Percentiles rank a stretch among this genome's conserved stretches.
These are phyloP conservation scores for Trichoderma gamsii DNA, from an alignment of 495 filamentous ascomycete genomes.

Conservation along the genomic window DNA sequence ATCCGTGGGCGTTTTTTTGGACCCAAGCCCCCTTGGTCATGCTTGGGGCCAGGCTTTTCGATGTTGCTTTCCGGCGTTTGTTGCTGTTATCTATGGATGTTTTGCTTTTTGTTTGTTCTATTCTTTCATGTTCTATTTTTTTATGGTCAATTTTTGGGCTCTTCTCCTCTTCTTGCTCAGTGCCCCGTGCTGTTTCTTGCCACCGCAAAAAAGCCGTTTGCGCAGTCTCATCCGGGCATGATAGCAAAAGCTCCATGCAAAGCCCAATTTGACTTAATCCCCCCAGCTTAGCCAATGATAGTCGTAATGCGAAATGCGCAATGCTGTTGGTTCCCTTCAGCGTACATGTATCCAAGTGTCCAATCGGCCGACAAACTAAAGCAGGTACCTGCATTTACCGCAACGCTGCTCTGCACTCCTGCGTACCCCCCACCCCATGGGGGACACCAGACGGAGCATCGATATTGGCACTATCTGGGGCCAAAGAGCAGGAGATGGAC, in stretches of 20 bases:
- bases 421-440: slow-evolving; percentile 5
- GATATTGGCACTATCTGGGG: neutral
- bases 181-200: no score
- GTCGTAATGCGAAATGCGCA: no score
- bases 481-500: no score
- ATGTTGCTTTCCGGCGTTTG: neutral
- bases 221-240: no score
- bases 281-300: no score
- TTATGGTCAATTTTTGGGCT: no score
- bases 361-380: neutral
- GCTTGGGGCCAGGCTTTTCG: neutral
- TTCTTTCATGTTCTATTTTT: neutral
- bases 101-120: neutral
- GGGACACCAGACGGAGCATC: slow-evolving; percentile 10
- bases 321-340: neutral
- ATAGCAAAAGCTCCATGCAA: no score
- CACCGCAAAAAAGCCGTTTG: no score
- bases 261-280: no score
- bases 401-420: neutral
- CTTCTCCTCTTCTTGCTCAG: no score
- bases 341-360: neutral
- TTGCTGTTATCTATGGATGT: neutral
- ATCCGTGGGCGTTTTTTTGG: neutral
- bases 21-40: neutral
- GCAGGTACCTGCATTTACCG: slow-evolving; percentile 12